Evolutionary conservation across 1,139 yeast genomes (phyloP), one percentile per base, ranked within the genome.

Genomic region (Taphrina flavorubra): DNA sequence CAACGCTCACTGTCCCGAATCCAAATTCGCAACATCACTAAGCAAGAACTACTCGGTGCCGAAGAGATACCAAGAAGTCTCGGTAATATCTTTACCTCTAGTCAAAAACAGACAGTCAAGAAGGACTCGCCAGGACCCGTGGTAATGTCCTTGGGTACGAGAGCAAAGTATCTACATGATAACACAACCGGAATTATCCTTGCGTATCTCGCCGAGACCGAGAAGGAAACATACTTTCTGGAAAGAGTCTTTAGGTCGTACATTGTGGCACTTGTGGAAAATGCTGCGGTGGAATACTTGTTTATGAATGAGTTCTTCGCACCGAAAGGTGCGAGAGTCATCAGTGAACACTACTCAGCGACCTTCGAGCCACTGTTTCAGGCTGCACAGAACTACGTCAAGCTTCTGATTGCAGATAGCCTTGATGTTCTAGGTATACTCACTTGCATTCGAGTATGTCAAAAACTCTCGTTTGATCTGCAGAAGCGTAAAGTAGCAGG

Each of bases 371-470:
- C 78, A 65, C 83, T 83, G 71, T 87, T 83, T 77, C 85, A 85
- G 69, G 81, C 78, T 73, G 87, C 84, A 46, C 82, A 77, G 74
- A 83, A 81, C 74, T 88, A 81, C 78, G 85, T 84, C 65, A 83
- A 77, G 78, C 83, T 74, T 75, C 79, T 84, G 72, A 79, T 81
- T 55, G 81, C 77, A 74, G 85, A 75, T 63, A 81, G 89, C 0
- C 86, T 82, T 75, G 99, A 94, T 77, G 85, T 87, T 0, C 89
- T 86, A 77, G 97, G 96, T 0, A 80, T 90, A 2, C 78, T 94
- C 60, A 82, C 92, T n/a, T 85, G 90, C 75, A 90, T 94, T 51
- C 81, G 97, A 65, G 78, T 90, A 49, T 82, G 87, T 1, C 95
- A 90, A 72, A 81, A 83, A 2, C 78, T 88, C 58, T 90, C 86